Evolutionary conservation across 2,329 filamentous ascomycete genomes (phyloP).

Genomic region (Lachnellula occidentalis): DNA sequence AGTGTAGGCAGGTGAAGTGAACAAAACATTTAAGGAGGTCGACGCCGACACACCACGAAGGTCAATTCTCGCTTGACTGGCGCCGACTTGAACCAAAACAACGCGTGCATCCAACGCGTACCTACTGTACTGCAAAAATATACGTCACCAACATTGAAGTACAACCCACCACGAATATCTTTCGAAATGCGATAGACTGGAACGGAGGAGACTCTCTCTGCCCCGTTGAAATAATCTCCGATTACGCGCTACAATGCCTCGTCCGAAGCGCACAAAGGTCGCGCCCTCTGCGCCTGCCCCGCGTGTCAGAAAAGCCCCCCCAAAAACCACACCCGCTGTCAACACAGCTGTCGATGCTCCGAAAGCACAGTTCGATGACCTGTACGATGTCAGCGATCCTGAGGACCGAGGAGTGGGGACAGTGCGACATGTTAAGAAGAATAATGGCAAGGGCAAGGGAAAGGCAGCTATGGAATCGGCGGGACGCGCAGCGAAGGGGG

Average conservation of each 20-base stretch:
- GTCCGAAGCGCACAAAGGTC: conserved; percentile 32
- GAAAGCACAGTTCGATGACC: conserved; percentile 21
- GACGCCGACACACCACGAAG: not conserved
- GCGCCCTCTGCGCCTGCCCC: conserved; percentile 26
- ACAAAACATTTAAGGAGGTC: not conserved
- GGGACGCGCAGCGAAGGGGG: not conserved
- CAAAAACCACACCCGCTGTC: conserved; percentile 7
- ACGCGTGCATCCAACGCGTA: not conserved
- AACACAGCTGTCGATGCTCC: conserved; percentile 5
- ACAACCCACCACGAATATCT: not conserved
- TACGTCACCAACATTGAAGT: not conserved
- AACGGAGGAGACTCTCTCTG: not conserved
- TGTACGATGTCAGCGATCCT: conserved; percentile 30
- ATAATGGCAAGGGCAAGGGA: conserved; percentile 17
- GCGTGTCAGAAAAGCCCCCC: conserved; percentile 14
- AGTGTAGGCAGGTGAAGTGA: too few species aligned
- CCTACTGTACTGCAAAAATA: not conserved
- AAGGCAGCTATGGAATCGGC: not conserved
- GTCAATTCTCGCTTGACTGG: not conserved
- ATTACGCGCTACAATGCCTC: conserved; percentile 26
- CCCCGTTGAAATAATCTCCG: not conserved
- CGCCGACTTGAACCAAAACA: not conserved
- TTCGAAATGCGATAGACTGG: not conserved
- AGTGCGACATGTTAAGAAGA: conserved; percentile 16
- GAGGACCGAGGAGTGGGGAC: conserved; percentile 16